Evolutionary conservation across 352 stramenopile genomes (phyloP).

Genomic region (Thraustochytrium sp.): DNA sequence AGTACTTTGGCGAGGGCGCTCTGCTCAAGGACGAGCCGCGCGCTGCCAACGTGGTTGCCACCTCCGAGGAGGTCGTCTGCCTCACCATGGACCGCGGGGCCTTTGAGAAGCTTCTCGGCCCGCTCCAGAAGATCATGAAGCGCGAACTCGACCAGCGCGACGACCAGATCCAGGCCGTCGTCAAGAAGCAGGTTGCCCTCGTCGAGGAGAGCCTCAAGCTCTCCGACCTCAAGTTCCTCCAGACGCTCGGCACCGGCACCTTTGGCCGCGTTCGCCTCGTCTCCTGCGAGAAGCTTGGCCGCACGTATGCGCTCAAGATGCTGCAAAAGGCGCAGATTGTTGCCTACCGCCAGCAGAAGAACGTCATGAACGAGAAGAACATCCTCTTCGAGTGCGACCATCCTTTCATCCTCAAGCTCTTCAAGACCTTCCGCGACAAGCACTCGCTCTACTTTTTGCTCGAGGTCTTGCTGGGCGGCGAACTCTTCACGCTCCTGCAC

Average conservation of each 20-base stretch:
- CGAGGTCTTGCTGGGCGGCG: conserved; percentile 58
- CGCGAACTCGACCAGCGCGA: conserved; percentile 56
- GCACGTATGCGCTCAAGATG: conserved; percentile 47
- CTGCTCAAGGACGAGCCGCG: conserved; percentile 50
- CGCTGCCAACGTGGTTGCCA: conserved; percentile 48
- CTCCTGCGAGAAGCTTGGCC: conserved; percentile 54
- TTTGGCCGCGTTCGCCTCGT: conserved; percentile 91
- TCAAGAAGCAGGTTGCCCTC: conserved; percentile 47
- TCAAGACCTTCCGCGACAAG: conserved; percentile 52
- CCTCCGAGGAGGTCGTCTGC: conserved; percentile 43
- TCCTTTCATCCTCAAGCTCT: conserved; percentile 53
- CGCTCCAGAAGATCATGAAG: conserved; percentile 44
- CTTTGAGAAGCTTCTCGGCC: conserved; percentile 61
- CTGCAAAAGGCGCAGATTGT: conserved; percentile 47
- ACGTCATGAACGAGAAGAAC: conserved; percentile 48
- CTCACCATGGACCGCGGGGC: conserved; percentile 56
- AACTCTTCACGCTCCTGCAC: conserved; percentile 78
- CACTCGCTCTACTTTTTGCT: conserved; percentile 54
- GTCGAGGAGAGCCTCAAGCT: conserved; percentile 25
- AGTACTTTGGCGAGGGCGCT: conserved; percentile 57
- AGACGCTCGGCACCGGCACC: conserved; percentile 89
- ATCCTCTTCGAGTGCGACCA: conserved; percentile 44
- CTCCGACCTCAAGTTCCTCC: conserved; percentile 39
- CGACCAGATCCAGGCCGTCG: conserved; percentile 63
- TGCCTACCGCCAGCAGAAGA: conserved; percentile 46